Evolutionary conservation across 176 grass and related monocot genomes (phyloP).

Genomic region (Cocos nucifera): DNA sequence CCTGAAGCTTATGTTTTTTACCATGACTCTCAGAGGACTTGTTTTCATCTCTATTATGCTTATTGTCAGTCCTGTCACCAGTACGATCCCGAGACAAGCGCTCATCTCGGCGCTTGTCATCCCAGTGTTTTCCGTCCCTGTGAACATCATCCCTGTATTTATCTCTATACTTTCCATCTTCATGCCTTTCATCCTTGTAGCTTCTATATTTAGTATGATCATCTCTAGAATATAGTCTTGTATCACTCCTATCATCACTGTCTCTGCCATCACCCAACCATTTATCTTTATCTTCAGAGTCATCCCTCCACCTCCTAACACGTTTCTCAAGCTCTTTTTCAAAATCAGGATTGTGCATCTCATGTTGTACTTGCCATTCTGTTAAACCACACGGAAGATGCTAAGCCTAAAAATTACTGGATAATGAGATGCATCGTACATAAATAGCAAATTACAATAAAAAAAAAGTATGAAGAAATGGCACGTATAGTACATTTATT

Average conservation of each 20-base stretch:
- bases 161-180: slow-evolving; percentile 70
- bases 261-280: slow-evolving; percentile 53
- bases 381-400: neutral
- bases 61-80: slow-evolving; percentile 52
- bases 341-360: slow-evolving; percentile 7
- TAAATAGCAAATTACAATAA: too few relatives aligned
- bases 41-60: slow-evolving; percentile 55
- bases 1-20: slow-evolving; percentile 51
- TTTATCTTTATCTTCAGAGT: slow-evolving; percentile 61
- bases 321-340: slow-evolving; percentile 50
- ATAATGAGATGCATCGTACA: too few relatives aligned
- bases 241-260: slow-evolving; percentile 65
- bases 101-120: slow-evolving; percentile 50
- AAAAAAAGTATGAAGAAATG: too few relatives aligned
- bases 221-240: slow-evolving; percentile 56
- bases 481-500: too few relatives aligned
- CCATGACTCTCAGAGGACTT: slow-evolving; percentile 51
- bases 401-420: too few relatives aligned
- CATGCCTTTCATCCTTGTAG: slow-evolving; percentile 66
- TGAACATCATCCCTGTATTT: slow-evolving; percentile 56
- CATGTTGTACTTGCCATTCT: slow-evolving; percentile 37
- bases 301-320: slow-evolving; percentile 44
- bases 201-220: slow-evolving; percentile 59
- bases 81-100: slow-evolving; percentile 26
- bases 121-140: slow-evolving; percentile 47